A percentile compares a stretch with the other conserved stretches of the same genome.
Evolutionary conservation across 352 stramenopile genomes (phyloP).

Genomic region (Pythium rhizo-oryzae): DNA sequence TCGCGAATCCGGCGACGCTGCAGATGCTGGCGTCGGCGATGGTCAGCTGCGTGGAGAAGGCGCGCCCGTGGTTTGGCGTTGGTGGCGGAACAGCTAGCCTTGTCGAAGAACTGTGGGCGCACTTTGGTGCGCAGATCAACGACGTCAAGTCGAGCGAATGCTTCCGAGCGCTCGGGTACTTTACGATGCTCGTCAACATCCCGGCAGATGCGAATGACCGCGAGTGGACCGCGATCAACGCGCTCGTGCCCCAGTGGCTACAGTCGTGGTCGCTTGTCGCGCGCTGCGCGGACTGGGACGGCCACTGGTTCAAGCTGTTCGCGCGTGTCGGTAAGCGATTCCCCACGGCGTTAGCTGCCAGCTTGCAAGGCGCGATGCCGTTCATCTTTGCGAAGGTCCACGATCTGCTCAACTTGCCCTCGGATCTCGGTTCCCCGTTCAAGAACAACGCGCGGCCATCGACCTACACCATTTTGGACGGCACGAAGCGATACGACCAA

Average conservation of each 20-base stretch:
- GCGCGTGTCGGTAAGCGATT: slow-evolving; percentile 62
- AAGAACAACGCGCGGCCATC: slow-evolving; percentile 65
- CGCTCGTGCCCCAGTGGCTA: slow-evolving; percentile 59
- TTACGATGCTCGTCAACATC: slow-evolving; percentile 54
- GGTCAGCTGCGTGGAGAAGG: slow-evolving; percentile 53
- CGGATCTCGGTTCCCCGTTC: slow-evolving; percentile 64
- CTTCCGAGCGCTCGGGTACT: slow-evolving; percentile 61
- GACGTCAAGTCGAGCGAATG: slow-evolving; percentile 53
- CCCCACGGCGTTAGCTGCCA: slow-evolving; percentile 15
- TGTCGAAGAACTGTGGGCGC: slow-evolving; percentile 51
- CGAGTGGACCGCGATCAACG: slow-evolving; percentile 21
- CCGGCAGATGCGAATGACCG: slow-evolving; percentile 13
- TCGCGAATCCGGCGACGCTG: slow-evolving; percentile 44
- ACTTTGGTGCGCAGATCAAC: slow-evolving; percentile 45
- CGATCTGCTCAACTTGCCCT: slow-evolving; percentile 59
- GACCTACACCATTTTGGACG: slow-evolving; percentile 48
- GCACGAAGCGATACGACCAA: slow-evolving; percentile 59
- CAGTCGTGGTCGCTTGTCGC: slow-evolving; percentile 57
- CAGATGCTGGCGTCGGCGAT: slow-evolving; percentile 40
- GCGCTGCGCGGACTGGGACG: slow-evolving; percentile 61
- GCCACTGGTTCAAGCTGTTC: slow-evolving; percentile 76
- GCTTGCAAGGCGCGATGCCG: slow-evolving; percentile 33
- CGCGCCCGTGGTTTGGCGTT: slow-evolving; percentile 46
- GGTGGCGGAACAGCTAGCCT: slow-evolving; percentile 33
- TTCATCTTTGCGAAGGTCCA: slow-evolving; percentile 77